Conservation (phyloP, 176 grass and related monocot genomes). For the bread wheat (Triticum aestivum) region IWGSC_CS_RefSeq_v2.1 NC_057807.1:232018248-232018747, state of each 20-base stretch:
- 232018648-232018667: not conserved
- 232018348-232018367: constrained; percentile 47
- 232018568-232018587: constrained; percentile 36
- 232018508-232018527: constrained; percentile 10
- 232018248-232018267: not conserved
- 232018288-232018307: constrained; percentile 7
- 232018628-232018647: not conserved
- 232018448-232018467: constrained; percentile 50
- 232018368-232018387: constrained; percentile 46
- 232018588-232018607: constrained; percentile 66
- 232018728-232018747: constrained; percentile 63
- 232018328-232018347: not conserved
- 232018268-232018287: not conserved
- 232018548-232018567: not conserved
- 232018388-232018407: constrained; percentile 3
- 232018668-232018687: not conserved
- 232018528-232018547: not conserved
- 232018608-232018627: constrained; percentile 52
- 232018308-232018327: constrained; percentile 24
- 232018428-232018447: constrained; percentile 16
- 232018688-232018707: constrained; percentile 40
- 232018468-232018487: constrained; percentile 33
- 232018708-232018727: constrained; percentile 67
- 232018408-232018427: not conserved
- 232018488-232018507: constrained; percentile 13